phyloP scores from a whole-genome alignment of 306 rosid genomes.

The Quercus bicolor region DNA sequence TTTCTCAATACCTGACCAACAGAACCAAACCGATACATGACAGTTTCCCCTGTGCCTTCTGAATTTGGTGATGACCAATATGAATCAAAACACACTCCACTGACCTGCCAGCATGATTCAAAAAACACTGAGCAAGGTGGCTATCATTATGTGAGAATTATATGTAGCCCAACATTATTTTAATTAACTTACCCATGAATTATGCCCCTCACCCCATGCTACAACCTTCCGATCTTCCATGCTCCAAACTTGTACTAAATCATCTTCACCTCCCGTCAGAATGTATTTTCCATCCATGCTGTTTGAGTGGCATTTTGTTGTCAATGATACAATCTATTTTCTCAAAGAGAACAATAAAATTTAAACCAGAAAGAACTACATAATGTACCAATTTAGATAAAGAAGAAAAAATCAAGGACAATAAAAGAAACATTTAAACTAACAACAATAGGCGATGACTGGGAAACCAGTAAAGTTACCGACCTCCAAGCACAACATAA shows the following conservation, averaged over 20 bases:
- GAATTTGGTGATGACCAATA: slow-evolving; percentile 92
- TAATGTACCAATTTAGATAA: background rate
- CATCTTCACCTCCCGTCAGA: slow-evolving; percentile 98
- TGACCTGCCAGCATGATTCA: slow-evolving; percentile 59
- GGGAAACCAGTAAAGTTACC: slow-evolving; percentile 20
- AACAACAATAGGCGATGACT: slow-evolving; percentile 14
- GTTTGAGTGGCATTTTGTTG: slow-evolving; percentile 21
- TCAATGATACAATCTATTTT: slow-evolving; percentile 12
- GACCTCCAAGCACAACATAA: slow-evolving; percentile 98
- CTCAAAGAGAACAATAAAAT: background rate
- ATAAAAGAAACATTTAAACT: slow-evolving; percentile 19
- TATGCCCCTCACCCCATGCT: slow-evolving; percentile 99
- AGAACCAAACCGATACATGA: slow-evolving; percentile 91
- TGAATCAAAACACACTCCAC: slow-evolving; percentile 97
- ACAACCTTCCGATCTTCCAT: slow-evolving; percentile 97
- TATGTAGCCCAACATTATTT: slow-evolving; percentile 9
- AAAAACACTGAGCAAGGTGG: slow-evolving; percentile 3
- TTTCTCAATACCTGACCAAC: slow-evolving; percentile 81
- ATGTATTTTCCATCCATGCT: slow-evolving; percentile 93
- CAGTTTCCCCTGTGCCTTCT: slow-evolving; percentile 62
- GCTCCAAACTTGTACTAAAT: slow-evolving; percentile 98
- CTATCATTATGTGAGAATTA: slow-evolving; percentile 16
- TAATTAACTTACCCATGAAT: slow-evolving; percentile 73
- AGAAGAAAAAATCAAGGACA: background rate
- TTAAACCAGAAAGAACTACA: background rate